phyloP scores from a whole-genome alignment of 129 eudicot species.

The Scalesia atractyloides region DNA sequence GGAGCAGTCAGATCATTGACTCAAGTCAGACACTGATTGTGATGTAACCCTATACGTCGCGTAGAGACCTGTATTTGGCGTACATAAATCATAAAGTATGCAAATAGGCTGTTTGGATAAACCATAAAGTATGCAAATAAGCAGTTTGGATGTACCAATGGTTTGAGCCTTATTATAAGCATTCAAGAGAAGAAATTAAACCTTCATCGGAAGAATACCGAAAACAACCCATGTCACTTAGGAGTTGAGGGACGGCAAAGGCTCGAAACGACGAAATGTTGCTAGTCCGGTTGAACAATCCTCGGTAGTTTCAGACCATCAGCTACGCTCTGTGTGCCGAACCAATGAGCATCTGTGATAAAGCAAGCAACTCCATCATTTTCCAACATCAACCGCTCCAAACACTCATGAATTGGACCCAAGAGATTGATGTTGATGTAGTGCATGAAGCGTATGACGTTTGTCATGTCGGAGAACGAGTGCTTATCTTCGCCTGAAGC shows the following conservation, averaged over 20 bases:
- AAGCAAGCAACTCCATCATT: constrained; percentile 39
- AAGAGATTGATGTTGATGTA: constrained; percentile 27
- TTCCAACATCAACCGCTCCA: constrained; percentile 31
- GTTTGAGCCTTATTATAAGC: too few species aligned
- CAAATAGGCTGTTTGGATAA: too few species aligned
- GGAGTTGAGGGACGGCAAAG: constrained; percentile 5
- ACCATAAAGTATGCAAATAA: too few species aligned
- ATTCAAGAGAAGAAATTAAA: background rate
- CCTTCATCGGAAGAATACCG: constrained; percentile 1
- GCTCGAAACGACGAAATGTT: constrained; percentile 32
- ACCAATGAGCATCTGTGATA: constrained; percentile 52
- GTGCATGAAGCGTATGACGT: background rate
- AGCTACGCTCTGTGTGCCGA: constrained; percentile 36
- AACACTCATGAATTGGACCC: constrained; percentile 34
- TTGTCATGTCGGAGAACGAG: background rate
- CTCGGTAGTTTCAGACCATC: constrained; percentile 40
- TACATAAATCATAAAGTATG: too few species aligned
- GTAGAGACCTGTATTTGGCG: too few species aligned
- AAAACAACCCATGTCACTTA: constrained; percentile 24
- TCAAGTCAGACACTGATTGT: too few species aligned
- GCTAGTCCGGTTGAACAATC: constrained; percentile 35
- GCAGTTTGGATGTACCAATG: too few species aligned
- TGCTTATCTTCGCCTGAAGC: constrained; percentile 2
- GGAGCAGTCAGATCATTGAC: too few species aligned
- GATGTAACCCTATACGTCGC: too few species aligned